Conservation (phyloP, 148 eudicot species). For the Fagopyrum tataricum region DNA sequence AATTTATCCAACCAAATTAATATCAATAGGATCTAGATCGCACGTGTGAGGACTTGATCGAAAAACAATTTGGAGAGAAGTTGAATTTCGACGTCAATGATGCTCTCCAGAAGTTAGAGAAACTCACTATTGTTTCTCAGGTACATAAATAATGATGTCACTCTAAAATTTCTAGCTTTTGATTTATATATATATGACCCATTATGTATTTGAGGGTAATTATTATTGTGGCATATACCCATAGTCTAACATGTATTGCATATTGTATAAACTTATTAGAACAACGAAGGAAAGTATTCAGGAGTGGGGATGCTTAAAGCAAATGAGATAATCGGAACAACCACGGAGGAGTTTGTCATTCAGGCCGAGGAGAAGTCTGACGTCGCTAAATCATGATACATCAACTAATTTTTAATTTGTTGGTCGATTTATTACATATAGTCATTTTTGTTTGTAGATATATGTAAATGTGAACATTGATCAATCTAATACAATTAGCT, state of each 20-base stretch:
- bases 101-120: slow-evolving; percentile 76
- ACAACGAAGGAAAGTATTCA: slow-evolving; percentile 38
- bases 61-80: slow-evolving; percentile 68
- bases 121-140: slow-evolving; percentile 74
- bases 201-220: too few relatives aligned
- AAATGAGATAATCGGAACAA: slow-evolving; percentile 60
- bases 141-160: slow-evolving; percentile 21
- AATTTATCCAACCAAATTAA: too few relatives aligned
- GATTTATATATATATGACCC: too few relatives aligned
- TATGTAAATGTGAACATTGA: too few relatives aligned
- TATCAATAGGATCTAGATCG: slow-evolving; percentile 67
- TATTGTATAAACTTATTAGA: slow-evolving; percentile 19
- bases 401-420: too few relatives aligned
- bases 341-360: slow-evolving; percentile 55
- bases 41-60: slow-evolving; percentile 73
- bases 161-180: too few relatives aligned
- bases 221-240: too few relatives aligned
- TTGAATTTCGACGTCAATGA: slow-evolving; percentile 94
- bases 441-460: too few relatives aligned
- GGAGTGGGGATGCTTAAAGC: slow-evolving; percentile 47
- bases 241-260: too few relatives aligned
- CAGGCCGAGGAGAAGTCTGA: slow-evolving; percentile 23
- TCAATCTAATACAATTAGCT: too few relatives aligned
- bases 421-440: too few relatives aligned
- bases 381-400: not conserved